Evolutionary conservation across 345 rosid genomes (phyloP).

Genomic region (Murraya koenigii): DNA sequence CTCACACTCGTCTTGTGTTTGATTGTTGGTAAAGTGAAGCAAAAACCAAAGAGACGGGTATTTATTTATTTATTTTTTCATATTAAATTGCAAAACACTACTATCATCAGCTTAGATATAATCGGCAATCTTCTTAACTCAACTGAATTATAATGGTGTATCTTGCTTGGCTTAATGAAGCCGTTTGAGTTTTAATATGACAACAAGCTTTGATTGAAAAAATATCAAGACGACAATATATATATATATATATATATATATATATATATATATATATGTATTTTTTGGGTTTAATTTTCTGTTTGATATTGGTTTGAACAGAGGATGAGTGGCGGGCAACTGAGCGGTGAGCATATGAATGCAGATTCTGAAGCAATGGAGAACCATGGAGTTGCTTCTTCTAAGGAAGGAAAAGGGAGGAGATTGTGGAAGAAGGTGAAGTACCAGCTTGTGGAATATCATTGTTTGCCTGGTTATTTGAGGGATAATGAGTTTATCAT

Average conservation of each 20-base stretch:
- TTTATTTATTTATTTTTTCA: background rate
- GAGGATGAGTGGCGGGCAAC: slow-evolving; percentile 37
- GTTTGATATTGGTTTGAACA: slow-evolving; percentile 13
- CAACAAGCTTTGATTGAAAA: background rate
- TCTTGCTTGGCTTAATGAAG: background rate
- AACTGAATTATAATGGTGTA: background rate
- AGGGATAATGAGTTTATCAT: slow-evolving; percentile 87
- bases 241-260: no score
- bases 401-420: slow-evolving; percentile 67
- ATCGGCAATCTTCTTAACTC: background rate
- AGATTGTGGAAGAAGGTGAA: slow-evolving; percentile 83
- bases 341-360: slow-evolving; percentile 22
- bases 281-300: background rate
- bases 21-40: background rate
- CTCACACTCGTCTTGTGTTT: background rate
- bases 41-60: background rate
- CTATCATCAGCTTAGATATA: background rate
- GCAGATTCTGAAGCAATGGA: slow-evolving; percentile 40
- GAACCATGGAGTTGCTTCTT: slow-evolving; percentile 25
- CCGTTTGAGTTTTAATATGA: background rate
- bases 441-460: slow-evolving; percentile 90
- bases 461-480: slow-evolving; percentile 73
- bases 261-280: no score
- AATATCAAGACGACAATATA: background rate
- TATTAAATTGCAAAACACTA: background rate